A percentile compares a stretch with the other conserved stretches of the same genome.
These are phyloP conservation scores for Auricularia cornea DNA, from an alignment of 768 basidiomycete species.

Conservation along the genomic window DNA sequence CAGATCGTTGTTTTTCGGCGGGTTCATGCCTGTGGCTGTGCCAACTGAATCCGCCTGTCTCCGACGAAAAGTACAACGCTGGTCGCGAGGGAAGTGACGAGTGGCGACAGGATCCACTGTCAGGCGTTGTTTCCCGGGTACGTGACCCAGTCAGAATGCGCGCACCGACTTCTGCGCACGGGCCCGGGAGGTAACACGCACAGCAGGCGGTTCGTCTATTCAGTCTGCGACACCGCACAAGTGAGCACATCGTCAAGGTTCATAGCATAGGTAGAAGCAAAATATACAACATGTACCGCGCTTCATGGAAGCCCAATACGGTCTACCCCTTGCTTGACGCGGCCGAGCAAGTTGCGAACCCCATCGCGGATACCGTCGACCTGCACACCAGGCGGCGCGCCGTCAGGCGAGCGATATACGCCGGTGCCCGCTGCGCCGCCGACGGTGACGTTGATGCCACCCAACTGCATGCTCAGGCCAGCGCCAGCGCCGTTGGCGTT, in stretches of 20 bases:
- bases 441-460: slow-evolving; percentile 86
- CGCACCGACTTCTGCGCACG: too few species aligned
- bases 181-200: too few species aligned
- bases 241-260: not conserved
- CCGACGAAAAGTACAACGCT: too few species aligned
- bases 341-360: slow-evolving; percentile 77
- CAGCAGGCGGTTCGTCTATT: too few species aligned
- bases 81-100: too few species aligned
- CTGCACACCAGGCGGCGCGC: slow-evolving; percentile 47
- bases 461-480: slow-evolving; percentile 83
- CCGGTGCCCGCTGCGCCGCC: slow-evolving; percentile 80
- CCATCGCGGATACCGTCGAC: slow-evolving; percentile 88
- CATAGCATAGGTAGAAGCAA: not conserved
- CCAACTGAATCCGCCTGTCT: too few species aligned
- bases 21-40: too few species aligned
- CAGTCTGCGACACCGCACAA: too few species aligned
- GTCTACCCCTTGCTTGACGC: slow-evolving; percentile 73
- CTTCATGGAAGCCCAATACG: slow-evolving; percentile 11
- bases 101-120: too few species aligned
- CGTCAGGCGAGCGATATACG: slow-evolving; percentile 71
- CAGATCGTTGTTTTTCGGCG: too few species aligned
- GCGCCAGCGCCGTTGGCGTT: slow-evolving; percentile 41
- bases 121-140: too few species aligned
- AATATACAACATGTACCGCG: not conserved
- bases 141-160: too few species aligned